Conservation (phyloP, 306 rosid genomes). For the Arachis stenosperma region DNA sequence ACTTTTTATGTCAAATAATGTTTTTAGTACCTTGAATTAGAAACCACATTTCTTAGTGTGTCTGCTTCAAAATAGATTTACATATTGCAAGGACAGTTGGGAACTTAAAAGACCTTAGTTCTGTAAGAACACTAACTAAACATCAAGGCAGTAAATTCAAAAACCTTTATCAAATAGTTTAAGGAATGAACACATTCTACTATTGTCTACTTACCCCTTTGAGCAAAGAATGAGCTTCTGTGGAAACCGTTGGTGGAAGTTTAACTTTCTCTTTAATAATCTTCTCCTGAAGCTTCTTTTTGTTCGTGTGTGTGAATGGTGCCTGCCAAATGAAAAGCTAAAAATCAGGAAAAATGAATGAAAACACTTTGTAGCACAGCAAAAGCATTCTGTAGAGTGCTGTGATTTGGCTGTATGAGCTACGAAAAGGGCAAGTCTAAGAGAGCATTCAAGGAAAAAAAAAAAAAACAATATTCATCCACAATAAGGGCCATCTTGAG, state of each 20-base stretch:
- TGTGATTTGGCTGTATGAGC: slow-evolving; percentile 2
- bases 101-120: background rate
- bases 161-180: background rate
- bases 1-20: too few species aligned
- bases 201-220: slow-evolving; percentile 73
- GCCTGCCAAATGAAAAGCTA: slow-evolving; percentile 61
- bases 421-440: slow-evolving; percentile 8
- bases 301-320: slow-evolving; percentile 75
- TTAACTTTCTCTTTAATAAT: slow-evolving; percentile 89
- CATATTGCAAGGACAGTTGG: background rate
- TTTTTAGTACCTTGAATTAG: background rate
- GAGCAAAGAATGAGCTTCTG: slow-evolving; percentile 90
- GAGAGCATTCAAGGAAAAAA: background rate
- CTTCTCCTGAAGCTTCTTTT: slow-evolving; percentile 94
- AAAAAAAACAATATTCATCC: too few species aligned
- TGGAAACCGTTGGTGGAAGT: slow-evolving; percentile 75
- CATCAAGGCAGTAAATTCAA: background rate
- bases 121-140: background rate
- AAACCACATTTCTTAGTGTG: background rate
- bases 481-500: background rate
- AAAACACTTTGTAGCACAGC: slow-evolving; percentile 6
- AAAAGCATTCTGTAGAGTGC: slow-evolving; percentile 13
- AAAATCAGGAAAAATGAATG: slow-evolving; percentile 17
- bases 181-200: slow-evolving; percentile 14
- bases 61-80: background rate